Conservation (phyloP, 345 rosid species). For the Aegle marmelos region DNA sequence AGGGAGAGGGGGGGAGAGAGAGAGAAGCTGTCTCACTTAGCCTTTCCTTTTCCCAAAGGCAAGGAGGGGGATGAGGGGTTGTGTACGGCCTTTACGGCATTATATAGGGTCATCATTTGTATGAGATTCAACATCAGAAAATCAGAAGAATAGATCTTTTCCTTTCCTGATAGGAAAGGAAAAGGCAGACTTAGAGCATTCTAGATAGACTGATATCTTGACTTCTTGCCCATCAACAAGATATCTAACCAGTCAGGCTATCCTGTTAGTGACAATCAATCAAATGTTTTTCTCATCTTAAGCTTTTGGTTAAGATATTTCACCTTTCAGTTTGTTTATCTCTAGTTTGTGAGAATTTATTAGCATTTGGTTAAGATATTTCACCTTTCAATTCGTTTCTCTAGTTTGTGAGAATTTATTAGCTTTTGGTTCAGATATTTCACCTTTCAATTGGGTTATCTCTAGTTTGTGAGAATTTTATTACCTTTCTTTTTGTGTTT, state of each 20-base stretch:
- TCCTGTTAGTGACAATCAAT: not conserved
- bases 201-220: not conserved
- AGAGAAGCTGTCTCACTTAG: too few relatives aligned
- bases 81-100: too few relatives aligned
- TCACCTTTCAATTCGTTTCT: not conserved
- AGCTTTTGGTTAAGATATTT: conserved; percentile 1
- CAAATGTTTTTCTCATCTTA: not conserved
- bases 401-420: not conserved
- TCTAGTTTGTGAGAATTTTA: not conserved
- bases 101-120: too few relatives aligned
- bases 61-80: too few relatives aligned
- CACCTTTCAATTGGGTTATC: not conserved
- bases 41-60: too few relatives aligned
- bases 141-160: too few relatives aligned
- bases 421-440: conserved; percentile 1
- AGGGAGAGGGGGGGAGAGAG: not conserved
- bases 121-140: too few relatives aligned
- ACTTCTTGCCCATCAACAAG: not conserved
- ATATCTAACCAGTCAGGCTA: not conserved
- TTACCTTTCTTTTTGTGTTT: not conserved
- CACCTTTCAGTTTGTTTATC: not conserved
- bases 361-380: not conserved
- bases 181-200: too few relatives aligned
- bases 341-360: too few relatives aligned
- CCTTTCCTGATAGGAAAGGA: too few relatives aligned